Base-by-base conservation (phyloP, 1,139 yeast species). In the Yarrowia galli region DNA sequence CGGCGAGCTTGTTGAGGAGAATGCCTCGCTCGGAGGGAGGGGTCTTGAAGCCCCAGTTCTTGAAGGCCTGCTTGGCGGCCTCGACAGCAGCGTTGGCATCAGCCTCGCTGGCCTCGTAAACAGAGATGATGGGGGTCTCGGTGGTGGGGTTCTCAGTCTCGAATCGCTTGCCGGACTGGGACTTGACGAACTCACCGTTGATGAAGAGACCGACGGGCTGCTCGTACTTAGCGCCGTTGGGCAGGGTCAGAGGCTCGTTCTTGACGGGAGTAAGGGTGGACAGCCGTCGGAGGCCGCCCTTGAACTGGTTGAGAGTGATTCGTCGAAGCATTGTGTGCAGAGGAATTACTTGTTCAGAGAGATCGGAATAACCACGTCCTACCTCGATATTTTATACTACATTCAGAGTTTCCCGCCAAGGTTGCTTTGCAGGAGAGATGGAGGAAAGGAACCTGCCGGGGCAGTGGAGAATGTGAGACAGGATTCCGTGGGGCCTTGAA, bases 181-280 rank as follows among this genome's bases (percentile, higher is more conserved):
- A 81, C 49, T 80, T 76, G 54, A 85, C 87, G 69, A 85, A 85
- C 75, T 87, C 85, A 74, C 86, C 86, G 80, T 85, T 84, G 76
- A 87, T 86, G 80, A 85, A 85, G 74, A 87, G 77, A 71, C 91
- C 91, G 32, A 88, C 84, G 73, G 92, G 92, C 79, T 88, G 92
- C 70, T 84, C 83, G 82, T 77, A 82, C 69, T 80, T 80, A 68
- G 80, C 77, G 64, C 91, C 92, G 73, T 87, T 87, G 71, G 92
- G 92, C 51, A 88, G 82, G 12, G 82, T 85, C 70, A 89, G 78
- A 16, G 46, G 23, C 48, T 54, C 61, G 61, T 54, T 54, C 61
- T 54, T 54, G 48, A 40, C 61, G 61, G 61, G 46, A n/a, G 61
- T 40, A n/a, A 54, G 61, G 46, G 61, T 54, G 8, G 61, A 54